Evolutionary conservation across 2,329 filamentous ascomycete species (phyloP).

Genomic region (Amesomyces nigricolor): DNA sequence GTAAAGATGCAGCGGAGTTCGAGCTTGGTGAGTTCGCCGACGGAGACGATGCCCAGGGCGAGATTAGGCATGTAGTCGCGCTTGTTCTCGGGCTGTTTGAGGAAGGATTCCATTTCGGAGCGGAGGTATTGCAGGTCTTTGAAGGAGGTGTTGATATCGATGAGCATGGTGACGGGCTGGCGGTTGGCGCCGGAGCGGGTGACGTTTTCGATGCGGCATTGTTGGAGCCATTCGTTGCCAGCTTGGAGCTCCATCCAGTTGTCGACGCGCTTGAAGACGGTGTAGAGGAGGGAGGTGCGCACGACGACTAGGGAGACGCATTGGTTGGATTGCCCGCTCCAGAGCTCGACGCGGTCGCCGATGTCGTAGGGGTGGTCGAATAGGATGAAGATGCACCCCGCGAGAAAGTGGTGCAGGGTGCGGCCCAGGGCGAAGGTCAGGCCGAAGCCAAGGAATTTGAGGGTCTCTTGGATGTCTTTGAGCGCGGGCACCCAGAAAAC

Average conservation of each 20-base stretch:
- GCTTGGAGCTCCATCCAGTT: conserved; percentile 30
- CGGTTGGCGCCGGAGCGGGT: conserved; percentile 62
- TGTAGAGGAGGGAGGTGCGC: conserved; percentile 32
- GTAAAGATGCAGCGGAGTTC: conserved; percentile 51
- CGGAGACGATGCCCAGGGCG: conserved; percentile 55
- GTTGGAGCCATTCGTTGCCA: conserved; percentile 62
- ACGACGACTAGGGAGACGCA: conserved; percentile 26
- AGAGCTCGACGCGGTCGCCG: conserved; percentile 64
- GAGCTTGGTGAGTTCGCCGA: conserved; percentile 36
- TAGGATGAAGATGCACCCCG: conserved; percentile 65
- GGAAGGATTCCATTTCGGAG: conserved; percentile 57
- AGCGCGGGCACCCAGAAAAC: conserved; percentile 26
- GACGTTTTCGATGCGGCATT: conserved; percentile 65
- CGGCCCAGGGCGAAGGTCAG: conserved; percentile 69
- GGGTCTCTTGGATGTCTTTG: conserved; percentile 28
- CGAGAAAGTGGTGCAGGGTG: conserved; percentile 64
- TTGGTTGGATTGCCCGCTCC: conserved; percentile 31
- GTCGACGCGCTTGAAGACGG: conserved; percentile 32
- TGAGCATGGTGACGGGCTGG: conserved; percentile 58
- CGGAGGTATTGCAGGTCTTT: conserved; percentile 63
- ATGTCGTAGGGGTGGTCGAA: conserved; percentile 70
- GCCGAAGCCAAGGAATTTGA: conserved; percentile 36
- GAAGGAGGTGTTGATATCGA: conserved; percentile 65
- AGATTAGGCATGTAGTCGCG: conserved; percentile 61
- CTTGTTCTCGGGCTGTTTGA: conserved; percentile 53